Base-by-base conservation (phyloP, 805 yeast species). In the Yamadazyma scolyti region DNA sequence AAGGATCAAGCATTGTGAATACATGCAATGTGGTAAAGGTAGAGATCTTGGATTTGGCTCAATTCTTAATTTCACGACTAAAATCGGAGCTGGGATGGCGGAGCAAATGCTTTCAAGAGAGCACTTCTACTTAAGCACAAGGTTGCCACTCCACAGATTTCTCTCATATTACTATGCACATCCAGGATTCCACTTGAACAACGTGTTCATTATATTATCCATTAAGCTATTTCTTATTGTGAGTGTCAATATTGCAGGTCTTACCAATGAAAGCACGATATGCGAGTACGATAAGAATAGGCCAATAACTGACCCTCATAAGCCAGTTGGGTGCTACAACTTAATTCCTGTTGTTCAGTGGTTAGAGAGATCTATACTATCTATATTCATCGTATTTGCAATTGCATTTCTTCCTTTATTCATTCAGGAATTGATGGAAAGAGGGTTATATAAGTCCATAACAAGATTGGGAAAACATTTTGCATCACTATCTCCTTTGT, bases 1-100 rank as follows among this genome's bases (percentile, higher is more conserved):
- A 49, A 74, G 88, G 62, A 83, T 83, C 50, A 83, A 83, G 65
- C 93, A 83, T 55, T 80, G 88, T 68, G 94, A 83, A 54, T 83
- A 82, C 56, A 80, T 77, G 62, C 94, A 83, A 65, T 83, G 94
- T 75, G 94, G 94, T 63, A 83, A 83, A 61, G 94, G 94, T 56
- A 72, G 94, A 70, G 94, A 83, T 72, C 70, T 83, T 49, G 94
- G 94, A 54, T 83, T 83, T 59, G 88, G 88, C 37, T 82, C 93
- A 4, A 82, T 83, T 62, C 69, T 82, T 70, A 83, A 83, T 61
- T 83, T 83, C 72, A 82, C 88, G 14, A 82, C 89, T 24, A 83
- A 83, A 62, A 82, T 83, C 72, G 94, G 94, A 61, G 89, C 93
- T 45, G 94, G 94, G 62, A 83, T 83, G 94, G 93, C 93, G 58